These are phyloP conservation scores for Lolium perenne DNA, from an alignment of 176 grass and related monocot species.

Conservation along the genomic window DNA sequence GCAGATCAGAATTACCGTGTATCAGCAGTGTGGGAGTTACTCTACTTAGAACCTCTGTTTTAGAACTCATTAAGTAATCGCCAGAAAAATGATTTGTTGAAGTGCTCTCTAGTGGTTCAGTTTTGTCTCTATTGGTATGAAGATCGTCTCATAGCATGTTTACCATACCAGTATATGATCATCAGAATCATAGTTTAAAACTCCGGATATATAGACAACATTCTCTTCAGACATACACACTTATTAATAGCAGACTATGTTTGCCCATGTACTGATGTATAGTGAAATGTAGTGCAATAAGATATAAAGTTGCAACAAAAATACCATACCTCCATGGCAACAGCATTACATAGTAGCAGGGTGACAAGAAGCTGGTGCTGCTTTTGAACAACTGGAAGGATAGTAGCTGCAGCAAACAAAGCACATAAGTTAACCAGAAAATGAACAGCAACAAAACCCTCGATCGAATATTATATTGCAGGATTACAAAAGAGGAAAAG, in stretches of 20 bases:
- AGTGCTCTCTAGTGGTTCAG: neutral
- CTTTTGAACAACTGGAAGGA: conserved; percentile 99
- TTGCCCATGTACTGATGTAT: neutral
- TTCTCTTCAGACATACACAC: conserved; percentile 7
- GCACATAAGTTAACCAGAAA: neutral
- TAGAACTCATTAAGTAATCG: neutral
- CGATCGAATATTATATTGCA: conserved; percentile 8
- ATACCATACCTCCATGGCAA: conserved; percentile 97
- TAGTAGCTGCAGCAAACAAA: conserved; percentile 69
- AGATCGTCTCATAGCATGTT: neutral
- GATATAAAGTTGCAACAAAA: conserved; percentile 1
- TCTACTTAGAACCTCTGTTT: neutral
- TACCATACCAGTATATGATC: conserved; percentile 4
- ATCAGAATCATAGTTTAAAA: conserved; percentile 14
- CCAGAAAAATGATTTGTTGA: neutral
- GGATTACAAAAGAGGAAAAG: conserved; percentile 6
- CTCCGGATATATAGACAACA: neutral
- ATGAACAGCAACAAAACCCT: conserved; percentile 12
- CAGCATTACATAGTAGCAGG: conserved; percentile 91
- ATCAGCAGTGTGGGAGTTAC: neutral
- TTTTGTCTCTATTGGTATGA: neutral
- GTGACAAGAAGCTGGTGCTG: conserved; percentile 99
- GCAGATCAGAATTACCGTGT: conserved; percentile 1
- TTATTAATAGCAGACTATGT: neutral
- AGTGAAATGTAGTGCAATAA: neutral